Evolutionary conservation across 164 flowering plant species (phyloP), one percentile per base, ranked within the genome.

Genomic region (Vitis amurensis): DNA sequence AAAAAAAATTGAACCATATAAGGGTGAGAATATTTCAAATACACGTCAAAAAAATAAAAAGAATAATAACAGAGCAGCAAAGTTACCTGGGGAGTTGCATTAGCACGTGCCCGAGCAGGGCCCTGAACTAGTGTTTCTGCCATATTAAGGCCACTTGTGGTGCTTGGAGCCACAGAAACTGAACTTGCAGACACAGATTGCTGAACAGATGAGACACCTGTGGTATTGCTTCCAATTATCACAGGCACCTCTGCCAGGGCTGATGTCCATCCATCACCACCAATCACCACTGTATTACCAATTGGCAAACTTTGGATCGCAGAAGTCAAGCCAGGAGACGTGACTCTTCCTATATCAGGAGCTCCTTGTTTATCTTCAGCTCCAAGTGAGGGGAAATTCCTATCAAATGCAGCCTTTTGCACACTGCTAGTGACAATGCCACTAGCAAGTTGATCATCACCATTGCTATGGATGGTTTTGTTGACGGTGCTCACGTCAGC

Each of bases 71-170:
- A 59, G 23, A 56, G n/a, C 13, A 56, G 15, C 49, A 31, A 52
- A 58, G 50, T 64, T 80, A 89, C 95, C 92, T 84, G 86, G 3
- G 93, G 88, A 74, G 77, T 49, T 37, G 44, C 44, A 37, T 37
- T 37, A 58, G 88, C 75, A 27, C 82, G 91, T 70, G 86, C 79
- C 50, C 84, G 84, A 62, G 83, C 27, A 63, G 93, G 89, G 14
- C 81, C 84, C 74, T 88, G 95, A 55, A 86, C 87, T 70, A 92
- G 75, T 55, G 92, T 75, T 81, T 89, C 97, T 55, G 91, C 94
- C 96, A 90, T 92, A 74, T 88, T 92, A 29, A 88, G 90, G 48
- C 85, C 85, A 68, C 74, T 44, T 1, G 65, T 61, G 1, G 73
- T 48, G 69, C 78, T 83, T 69, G 84, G 69, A 62, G 79, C 47